Percentiles rank a stretch among this genome's conserved stretches.
phyloP scores from a whole-genome alignment of 257 asterid species.

The Przewalskia tangutica region DNA sequence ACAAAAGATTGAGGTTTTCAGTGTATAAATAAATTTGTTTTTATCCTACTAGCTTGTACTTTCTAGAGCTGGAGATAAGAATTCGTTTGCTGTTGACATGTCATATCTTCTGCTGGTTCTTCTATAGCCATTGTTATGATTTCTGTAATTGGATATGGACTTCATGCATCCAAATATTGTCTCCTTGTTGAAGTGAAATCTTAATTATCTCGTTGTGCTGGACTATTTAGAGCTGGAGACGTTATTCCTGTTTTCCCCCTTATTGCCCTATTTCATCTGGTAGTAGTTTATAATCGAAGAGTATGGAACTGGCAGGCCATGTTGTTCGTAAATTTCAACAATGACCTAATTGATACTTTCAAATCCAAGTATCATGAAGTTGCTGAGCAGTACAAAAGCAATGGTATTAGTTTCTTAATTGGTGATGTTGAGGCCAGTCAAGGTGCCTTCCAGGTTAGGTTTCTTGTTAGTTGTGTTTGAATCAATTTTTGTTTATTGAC shows the following conservation, averaged over 20 bases:
- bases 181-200: not conserved
- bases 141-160: not conserved
- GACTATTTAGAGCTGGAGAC: slow-evolving; percentile 2
- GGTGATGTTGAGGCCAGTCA: slow-evolving; percentile 81
- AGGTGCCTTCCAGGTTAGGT: slow-evolving; percentile 88
- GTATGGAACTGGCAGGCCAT: slow-evolving; percentile 52
- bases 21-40: not conserved
- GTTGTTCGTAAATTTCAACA: slow-evolving; percentile 58
- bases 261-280: not conserved
- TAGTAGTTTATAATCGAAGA: not conserved
- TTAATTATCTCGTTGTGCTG: not conserved
- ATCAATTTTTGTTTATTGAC: not conserved
- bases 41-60: not conserved
- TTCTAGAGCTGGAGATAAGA: not conserved
- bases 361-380: slow-evolving; percentile 63
- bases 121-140: not conserved
- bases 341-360: slow-evolving; percentile 51
- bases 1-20: not conserved
- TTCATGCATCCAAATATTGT: not conserved
- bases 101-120: not conserved
- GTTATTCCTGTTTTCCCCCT: not conserved
- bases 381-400: slow-evolving; percentile 61
- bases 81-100: not conserved
- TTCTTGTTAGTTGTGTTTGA: not conserved
- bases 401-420: slow-evolving; percentile 54